These are phyloP conservation scores for Leishmania lainsoni DNA, from an alignment of 208 protist species.

Conservation along the genomic window DNA sequence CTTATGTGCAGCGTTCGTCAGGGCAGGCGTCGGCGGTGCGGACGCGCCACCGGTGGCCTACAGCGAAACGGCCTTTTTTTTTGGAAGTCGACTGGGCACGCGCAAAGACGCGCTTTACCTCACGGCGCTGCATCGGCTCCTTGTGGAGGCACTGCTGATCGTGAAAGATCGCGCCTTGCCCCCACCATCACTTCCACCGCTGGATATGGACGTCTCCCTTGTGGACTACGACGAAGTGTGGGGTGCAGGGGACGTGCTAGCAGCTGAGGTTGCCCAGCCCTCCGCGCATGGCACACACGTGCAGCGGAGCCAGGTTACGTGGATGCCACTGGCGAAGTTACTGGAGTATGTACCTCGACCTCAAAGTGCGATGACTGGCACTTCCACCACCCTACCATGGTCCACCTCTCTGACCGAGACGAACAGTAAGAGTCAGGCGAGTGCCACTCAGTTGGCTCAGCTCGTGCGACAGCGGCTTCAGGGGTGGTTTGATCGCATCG, in stretches of 20 bases:
- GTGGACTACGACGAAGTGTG: conserved; percentile 48
- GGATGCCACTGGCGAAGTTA: background rate
- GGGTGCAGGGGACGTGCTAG: conserved; percentile 47
- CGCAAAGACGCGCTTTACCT: conserved; percentile 22
- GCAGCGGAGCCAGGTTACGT: background rate
- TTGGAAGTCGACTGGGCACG: conserved; percentile 5
- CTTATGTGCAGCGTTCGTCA: background rate
- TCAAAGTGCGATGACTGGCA: background rate
- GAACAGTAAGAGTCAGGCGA: background rate
- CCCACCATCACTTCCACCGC: background rate
- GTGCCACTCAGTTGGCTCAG: background rate
- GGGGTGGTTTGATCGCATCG: conserved; percentile 23
- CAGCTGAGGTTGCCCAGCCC: conserved; percentile 4
- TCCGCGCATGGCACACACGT: background rate
- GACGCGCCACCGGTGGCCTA: background rate
- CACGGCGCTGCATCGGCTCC: conserved; percentile 9
- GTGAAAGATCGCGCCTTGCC: background rate
- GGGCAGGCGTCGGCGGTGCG: background rate
- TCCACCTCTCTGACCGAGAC: background rate
- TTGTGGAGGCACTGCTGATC: conserved; percentile 1
- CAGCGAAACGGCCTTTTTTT: conserved; percentile 11
- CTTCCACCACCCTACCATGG: background rate
- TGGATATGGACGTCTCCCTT: conserved; percentile 36
- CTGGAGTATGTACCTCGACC: background rate
- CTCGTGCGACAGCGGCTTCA: conserved; percentile 7